phyloP scores from a whole-genome alignment of 2,329 filamentous ascomycete genomes.

The Neopestalotiopsis sp. region DNA sequence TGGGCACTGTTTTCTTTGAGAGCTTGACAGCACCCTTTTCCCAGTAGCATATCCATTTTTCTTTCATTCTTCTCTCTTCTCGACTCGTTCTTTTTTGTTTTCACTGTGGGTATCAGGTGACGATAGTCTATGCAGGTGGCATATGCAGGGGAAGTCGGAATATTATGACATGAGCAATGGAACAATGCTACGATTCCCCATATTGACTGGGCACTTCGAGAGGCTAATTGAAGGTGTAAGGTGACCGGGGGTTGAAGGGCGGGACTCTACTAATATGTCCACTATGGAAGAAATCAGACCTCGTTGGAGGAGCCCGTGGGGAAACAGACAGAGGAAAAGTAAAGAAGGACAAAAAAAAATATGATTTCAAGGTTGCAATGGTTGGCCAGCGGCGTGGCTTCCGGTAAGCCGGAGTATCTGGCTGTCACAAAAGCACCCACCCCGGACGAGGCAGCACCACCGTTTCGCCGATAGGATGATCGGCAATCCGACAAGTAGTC shows the following conservation, averaged over 20 bases:
- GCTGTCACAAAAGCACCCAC: not conserved
- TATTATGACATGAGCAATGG: not conserved
- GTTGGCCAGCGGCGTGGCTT: conserved; percentile 1
- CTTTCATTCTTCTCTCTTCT: not conserved
- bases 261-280: not conserved
- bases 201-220: not conserved
- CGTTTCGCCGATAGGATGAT: conserved; percentile 2
- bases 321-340: too few relatives aligned
- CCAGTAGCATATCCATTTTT: not conserved
- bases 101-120: not conserved
- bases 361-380: not conserved
- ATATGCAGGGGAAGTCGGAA: conserved; percentile 2
- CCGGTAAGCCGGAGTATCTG: not conserved
- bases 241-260: not conserved
- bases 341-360: not conserved
- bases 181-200: not conserved
- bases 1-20: not conserved
- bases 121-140: not conserved
- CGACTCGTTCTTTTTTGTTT: not conserved
- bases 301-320: too few relatives aligned
- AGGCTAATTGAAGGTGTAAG: not conserved
- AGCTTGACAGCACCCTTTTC: not conserved
- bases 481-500: not conserved
- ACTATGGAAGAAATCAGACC: too few relatives aligned
- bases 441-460: not conserved